Evolutionary conservation across 2,329 filamentous ascomycete genomes (phyloP).

Genomic region (Cadophora gregata): DNA sequence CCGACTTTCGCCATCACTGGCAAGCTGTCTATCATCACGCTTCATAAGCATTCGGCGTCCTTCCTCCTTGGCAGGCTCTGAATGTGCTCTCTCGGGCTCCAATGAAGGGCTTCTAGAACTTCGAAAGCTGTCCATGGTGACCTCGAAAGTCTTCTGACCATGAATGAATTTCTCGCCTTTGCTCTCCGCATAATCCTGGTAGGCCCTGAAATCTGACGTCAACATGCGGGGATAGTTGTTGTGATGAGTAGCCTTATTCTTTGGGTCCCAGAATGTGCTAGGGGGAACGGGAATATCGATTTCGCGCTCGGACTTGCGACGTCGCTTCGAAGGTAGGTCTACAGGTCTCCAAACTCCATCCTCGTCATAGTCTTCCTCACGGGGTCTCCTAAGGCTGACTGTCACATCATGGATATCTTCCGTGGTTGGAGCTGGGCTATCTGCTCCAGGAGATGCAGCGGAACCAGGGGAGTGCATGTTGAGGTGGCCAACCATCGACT

Average conservation of each 20-base stretch:
- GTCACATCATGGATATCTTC: conserved; percentile 25
- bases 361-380: conserved; percentile 39
- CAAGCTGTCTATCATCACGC: conserved; percentile 41
- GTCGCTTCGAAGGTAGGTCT: conserved; percentile 52
- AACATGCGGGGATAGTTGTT: conserved; percentile 69
- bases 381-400: conserved; percentile 41
- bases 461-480: conserved; percentile 43
- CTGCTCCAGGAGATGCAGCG: conserved; percentile 32
- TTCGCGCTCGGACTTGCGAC: conserved; percentile 58
- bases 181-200: conserved; percentile 56
- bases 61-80: conserved; percentile 38
- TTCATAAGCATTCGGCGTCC: conserved; percentile 38
- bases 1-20: conserved; percentile 14
- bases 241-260: conserved; percentile 62
- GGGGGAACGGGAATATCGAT: conserved; percentile 64
- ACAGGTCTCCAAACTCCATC: conserved; percentile 35
- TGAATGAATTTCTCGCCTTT: conserved; percentile 60
- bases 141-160: conserved; percentile 53
- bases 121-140: conserved; percentile 40
- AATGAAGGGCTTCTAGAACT: conserved; percentile 39
- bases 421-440: conserved; percentile 21
- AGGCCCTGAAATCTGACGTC: conserved; percentile 61
- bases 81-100: conserved; percentile 38
- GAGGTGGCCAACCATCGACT: conserved; percentile 43
- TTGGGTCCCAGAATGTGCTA: conserved; percentile 61